Conservation (phyloP, 257 asterid species). For the Paraleonurus japonicus region DNA sequence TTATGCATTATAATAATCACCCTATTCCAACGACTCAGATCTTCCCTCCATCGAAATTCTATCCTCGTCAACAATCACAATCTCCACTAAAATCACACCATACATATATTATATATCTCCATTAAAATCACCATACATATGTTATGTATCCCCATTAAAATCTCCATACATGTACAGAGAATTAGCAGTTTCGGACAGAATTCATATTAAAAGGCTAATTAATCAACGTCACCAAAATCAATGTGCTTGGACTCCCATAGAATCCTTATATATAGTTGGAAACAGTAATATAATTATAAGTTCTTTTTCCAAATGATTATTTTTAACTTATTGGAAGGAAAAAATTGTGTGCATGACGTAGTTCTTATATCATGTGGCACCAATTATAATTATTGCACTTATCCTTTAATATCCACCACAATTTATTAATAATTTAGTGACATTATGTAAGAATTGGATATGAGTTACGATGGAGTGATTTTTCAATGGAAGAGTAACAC, state of each 20-base stretch:
- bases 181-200: no score
- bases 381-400: not conserved
- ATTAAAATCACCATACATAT: no score
- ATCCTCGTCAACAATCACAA: no score
- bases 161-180: no score
- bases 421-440: not conserved
- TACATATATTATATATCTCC: no score
- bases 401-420: not conserved
- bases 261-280: not conserved
- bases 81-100: no score
- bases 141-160: no score
- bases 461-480: no score
- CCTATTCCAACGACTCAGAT: no score
- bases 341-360: conserved; percentile 1
- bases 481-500: not conserved
- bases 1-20: no score
- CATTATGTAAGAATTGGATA: no score
- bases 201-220: not conserved
- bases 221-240: not conserved
- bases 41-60: no score
- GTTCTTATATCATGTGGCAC: conserved; percentile 8
- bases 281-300: not conserved
- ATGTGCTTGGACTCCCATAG: conserved; percentile 15
- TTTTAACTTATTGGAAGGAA: not conserved
- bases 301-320: not conserved